Evolutionary conservation across 2,329 filamentous ascomycete genomes (phyloP), one percentile per base, ranked within the genome.

Genomic region (Paraphaeosphaeria minitans): DNA sequence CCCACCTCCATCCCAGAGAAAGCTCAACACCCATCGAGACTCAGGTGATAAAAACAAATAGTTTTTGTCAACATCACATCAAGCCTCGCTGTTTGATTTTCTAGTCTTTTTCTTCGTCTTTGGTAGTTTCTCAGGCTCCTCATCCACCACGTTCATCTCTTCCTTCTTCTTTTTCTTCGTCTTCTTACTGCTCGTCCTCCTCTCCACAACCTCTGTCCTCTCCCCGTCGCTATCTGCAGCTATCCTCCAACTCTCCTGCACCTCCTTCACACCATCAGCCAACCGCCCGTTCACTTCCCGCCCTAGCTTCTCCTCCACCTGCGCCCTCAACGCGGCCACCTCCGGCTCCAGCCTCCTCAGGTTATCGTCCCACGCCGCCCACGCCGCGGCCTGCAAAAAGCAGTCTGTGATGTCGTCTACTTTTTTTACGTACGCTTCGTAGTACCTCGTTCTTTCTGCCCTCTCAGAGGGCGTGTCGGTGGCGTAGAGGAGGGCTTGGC

Each of bases 391-490:
- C 74, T 96, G 92, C 55, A 95, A 73, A 27, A 95, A 78, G 71
- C 88, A 90, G 78, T 96, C 92, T 0, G 91, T 89, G 51, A 96
- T 77, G 78, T 96, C 92, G 75, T 96, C 92, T 54, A 94, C 75
- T 75, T 95, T 95, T 59, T 61, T 72, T 49, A 65, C 62, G 24
- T 69, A 7, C 43, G 9, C 1, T 52, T 60, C 3, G 54, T 33
- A 16, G 56, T 42, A 53, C 1, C 51, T 58, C 2, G 24, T 39
- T 16, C 54, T 37, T 56, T 43, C 43, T 8, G 21, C 10, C 13
- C 53, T 41, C 27, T 55, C 39, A 10, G 43, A 42, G 2, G 53
- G 9, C 8, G 19, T 48, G 24, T 55, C 54, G n/a, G 55, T 57
- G 8, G 55, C 29, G n/a, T 56, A 47, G 39, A 60, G 58, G 19